Conservation (phyloP, 1,284 basidiomycete genomes). For the Meira nashicola region DNA sequence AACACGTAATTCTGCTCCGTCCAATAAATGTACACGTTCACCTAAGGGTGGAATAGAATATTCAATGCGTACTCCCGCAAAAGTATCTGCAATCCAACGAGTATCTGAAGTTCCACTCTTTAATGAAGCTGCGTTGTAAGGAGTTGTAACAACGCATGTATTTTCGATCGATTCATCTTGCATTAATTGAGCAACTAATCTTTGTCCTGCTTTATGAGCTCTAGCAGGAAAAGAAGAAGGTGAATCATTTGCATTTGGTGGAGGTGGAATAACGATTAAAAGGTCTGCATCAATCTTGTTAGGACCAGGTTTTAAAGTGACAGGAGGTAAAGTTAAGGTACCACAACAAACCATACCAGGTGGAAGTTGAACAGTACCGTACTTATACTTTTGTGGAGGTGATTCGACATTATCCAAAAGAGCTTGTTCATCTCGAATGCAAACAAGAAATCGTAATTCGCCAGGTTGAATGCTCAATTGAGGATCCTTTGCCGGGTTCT, state of each 20-base stretch:
- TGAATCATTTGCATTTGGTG: background rate
- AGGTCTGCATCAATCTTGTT: slow-evolving; percentile 14
- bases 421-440: slow-evolving; percentile 18
- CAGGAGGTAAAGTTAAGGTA: background rate
- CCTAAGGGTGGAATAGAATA: slow-evolving; percentile 30
- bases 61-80: slow-evolving; percentile 20
- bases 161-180: slow-evolving; percentile 27
- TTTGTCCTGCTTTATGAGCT: slow-evolving; percentile 18
- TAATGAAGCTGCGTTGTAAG: slow-evolving; percentile 10
- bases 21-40: slow-evolving; percentile 24
- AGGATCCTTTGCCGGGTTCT: slow-evolving; percentile 21
- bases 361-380: background rate
- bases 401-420: background rate
- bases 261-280: slow-evolving; percentile 13
- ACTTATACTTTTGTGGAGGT: background rate
- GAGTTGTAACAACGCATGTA: slow-evolving; percentile 9
- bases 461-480: slow-evolving; percentile 13
- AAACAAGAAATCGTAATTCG: slow-evolving; percentile 11
- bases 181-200: slow-evolving; percentile 25
- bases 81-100: slow-evolving; percentile 27
- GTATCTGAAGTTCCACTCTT: slow-evolving; percentile 18
- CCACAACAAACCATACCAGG: slow-evolving; percentile 2
- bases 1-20: slow-evolving; percentile 30
- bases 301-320: slow-evolving; percentile 9
- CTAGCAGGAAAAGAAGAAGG: slow-evolving; percentile 3